phyloP scores from a whole-genome alignment of 345 rosid genomes.

The Gossypium anomalum region DNA sequence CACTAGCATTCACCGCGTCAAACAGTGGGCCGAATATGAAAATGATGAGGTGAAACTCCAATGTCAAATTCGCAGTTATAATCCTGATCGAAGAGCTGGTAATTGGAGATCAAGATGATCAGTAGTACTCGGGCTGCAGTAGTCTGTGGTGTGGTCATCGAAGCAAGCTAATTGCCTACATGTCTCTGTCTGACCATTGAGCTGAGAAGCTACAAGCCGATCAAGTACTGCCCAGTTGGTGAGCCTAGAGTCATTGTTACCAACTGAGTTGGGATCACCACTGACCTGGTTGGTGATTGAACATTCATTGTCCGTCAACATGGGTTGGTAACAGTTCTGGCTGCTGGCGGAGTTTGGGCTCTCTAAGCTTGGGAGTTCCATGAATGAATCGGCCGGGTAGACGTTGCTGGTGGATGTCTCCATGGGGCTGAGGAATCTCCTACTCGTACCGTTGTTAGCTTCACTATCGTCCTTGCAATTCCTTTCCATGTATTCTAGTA shows the following conservation, averaged over 20 bases:
- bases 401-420: conserved; percentile 16
- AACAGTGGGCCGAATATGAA: conserved; percentile 29
- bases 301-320: conserved; percentile 24
- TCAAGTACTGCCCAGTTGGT: conserved; percentile 68
- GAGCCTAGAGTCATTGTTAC: conserved; percentile 14
- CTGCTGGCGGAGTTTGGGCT: conserved; percentile 42
- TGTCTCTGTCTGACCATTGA: conserved; percentile 48
- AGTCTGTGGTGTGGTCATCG: conserved; percentile 26
- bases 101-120: conserved; percentile 30
- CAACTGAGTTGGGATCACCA: conserved; percentile 23
- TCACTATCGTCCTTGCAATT: conserved; percentile 39
- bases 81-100: conserved; percentile 31
- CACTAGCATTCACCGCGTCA: conserved; percentile 33
- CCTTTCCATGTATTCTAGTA: conserved; percentile 48
- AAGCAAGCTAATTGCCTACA: conserved; percentile 35
- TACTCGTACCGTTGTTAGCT: conserved; percentile 8
- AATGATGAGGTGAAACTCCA: conserved; percentile 38
- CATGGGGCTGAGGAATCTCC: conserved; percentile 18
- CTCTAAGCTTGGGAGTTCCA: conserved; percentile 62
- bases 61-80: conserved; percentile 37
- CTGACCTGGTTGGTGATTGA: conserved; percentile 35
- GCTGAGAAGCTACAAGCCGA: conserved; percentile 71
- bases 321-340: conserved; percentile 40
- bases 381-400: conserved; percentile 39
- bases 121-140: conserved; percentile 17